These are phyloP conservation scores for Nymphaea thermarum DNA, from an alignment of 164 flowering plant genomes.

Conservation along the genomic window DNA sequence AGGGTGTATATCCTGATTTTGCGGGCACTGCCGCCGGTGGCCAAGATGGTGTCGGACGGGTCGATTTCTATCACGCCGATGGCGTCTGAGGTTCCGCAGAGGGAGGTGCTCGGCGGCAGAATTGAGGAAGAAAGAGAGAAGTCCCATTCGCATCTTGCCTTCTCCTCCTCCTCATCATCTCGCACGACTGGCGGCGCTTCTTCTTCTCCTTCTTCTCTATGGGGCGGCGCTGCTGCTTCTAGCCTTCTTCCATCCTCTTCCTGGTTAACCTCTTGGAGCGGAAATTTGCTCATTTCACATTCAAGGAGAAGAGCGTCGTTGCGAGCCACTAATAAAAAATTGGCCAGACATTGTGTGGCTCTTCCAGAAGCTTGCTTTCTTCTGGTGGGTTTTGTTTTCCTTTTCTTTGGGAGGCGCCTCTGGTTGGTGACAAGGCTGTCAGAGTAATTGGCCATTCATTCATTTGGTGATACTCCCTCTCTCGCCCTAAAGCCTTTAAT, in stretches of 20 bases:
- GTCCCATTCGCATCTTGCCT: constrained; percentile 45
- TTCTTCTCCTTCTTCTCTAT: constrained; percentile 7
- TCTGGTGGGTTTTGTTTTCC: neutral
- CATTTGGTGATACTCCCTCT: too few relatives aligned
- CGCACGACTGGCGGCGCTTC: neutral
- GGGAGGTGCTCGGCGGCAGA: constrained; percentile 20
- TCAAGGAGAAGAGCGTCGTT: too few relatives aligned
- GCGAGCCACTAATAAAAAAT: too few relatives aligned
- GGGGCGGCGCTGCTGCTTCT: neutral
- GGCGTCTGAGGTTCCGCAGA: constrained; percentile 28
- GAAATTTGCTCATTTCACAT: neutral
- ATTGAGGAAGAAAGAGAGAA: constrained; percentile 32
- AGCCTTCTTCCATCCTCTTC: constrained; percentile 5
- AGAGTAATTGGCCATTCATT: neutral
- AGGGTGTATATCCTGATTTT: constrained; percentile 44
- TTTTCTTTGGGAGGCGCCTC: neutral
- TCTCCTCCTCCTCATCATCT: constrained; percentile 15
- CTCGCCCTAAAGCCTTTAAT: too few relatives aligned
- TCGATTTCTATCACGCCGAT: constrained; percentile 56
- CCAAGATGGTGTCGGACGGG: constrained; percentile 32
- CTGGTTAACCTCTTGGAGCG: neutral
- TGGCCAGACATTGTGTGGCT: neutral
- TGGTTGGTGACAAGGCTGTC: neutral
- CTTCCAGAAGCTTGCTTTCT: neutral
- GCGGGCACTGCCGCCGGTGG: constrained; percentile 64